Evolutionary conservation across 257 asterid genomes (phyloP).

Genomic region (Nicotiana attenuata): DNA sequence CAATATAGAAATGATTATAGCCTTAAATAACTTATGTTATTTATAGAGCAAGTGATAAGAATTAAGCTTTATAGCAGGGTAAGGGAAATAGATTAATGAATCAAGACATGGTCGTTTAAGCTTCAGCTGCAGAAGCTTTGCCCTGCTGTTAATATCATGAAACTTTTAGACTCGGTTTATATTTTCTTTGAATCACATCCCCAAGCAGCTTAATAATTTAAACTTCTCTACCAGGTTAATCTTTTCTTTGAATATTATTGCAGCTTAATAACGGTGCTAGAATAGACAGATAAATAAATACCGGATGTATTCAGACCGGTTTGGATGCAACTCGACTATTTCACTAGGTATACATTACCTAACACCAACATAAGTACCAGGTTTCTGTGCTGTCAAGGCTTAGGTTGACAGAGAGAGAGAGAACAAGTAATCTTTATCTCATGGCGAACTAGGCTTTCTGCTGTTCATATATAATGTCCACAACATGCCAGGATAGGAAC

Average conservation of each 20-base stretch:
- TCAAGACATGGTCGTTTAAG: not conserved
- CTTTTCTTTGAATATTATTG: too few relatives aligned
- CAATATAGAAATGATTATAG: too few relatives aligned
- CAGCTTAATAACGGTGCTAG: too few relatives aligned
- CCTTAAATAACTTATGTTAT: too few relatives aligned
- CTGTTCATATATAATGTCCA: slow-evolving; percentile 17
- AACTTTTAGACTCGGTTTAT: not conserved
- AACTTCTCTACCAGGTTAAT: too few relatives aligned
- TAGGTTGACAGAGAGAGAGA: not conserved
- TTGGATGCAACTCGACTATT: too few relatives aligned
- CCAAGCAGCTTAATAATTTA: not conserved
- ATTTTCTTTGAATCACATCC: not conserved
- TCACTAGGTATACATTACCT: too few relatives aligned
- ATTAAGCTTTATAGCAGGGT: not conserved
- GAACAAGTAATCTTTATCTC: not conserved
- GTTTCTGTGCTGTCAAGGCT: too few relatives aligned
- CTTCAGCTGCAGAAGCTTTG: not conserved
- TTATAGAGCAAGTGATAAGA: not conserved
- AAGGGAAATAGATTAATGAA: not conserved
- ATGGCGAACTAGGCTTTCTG: not conserved
- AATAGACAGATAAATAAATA: too few relatives aligned
- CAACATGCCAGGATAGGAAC: slow-evolving; percentile 18
- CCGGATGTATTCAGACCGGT: not conserved
- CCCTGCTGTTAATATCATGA: not conserved
- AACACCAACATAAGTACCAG: not conserved